Evolutionary conservation across 2,329 filamentous ascomycete genomes (phyloP).

Genomic region (Fusarium denticulatum): DNA sequence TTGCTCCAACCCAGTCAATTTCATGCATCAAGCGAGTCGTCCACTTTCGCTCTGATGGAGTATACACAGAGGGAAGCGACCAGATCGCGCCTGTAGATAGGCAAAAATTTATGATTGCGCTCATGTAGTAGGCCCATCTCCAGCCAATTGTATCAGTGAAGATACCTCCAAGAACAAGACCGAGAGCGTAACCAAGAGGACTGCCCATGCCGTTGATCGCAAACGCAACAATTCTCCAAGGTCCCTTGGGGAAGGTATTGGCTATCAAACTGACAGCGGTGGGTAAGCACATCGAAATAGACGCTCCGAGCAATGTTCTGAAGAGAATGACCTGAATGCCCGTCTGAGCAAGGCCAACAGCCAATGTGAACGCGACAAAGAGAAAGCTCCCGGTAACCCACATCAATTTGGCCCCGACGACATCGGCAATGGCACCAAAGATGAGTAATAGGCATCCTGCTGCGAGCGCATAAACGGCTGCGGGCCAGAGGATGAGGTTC

Average conservation of each 20-base stretch:
- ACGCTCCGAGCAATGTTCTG: slow-evolving; percentile 47
- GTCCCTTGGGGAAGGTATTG: slow-evolving; percentile 49
- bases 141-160: slow-evolving; percentile 59
- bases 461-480: slow-evolving; percentile 33
- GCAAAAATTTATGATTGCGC: slow-evolving; percentile 49
- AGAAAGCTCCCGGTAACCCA: slow-evolving; percentile 49
- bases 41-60: slow-evolving; percentile 40
- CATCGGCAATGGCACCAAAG: slow-evolving; percentile 51
- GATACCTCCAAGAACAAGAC: slow-evolving; percentile 60
- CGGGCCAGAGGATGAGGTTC: slow-evolving; percentile 37
- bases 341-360: slow-evolving; percentile 47
- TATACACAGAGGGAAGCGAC: slow-evolving; percentile 46
- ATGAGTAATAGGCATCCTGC: slow-evolving; percentile 45
- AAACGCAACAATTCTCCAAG: slow-evolving; percentile 54
- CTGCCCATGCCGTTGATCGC: slow-evolving; percentile 57
- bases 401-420: slow-evolving; percentile 49
- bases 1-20: slow-evolving; percentile 64
- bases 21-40: slow-evolving; percentile 47
- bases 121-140: slow-evolving; percentile 57
- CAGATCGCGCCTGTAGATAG: slow-evolving; percentile 51
- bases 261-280: slow-evolving; percentile 52
- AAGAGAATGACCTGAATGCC: slow-evolving; percentile 52
- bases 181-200: slow-evolving; percentile 59
- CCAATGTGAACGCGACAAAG: slow-evolving; percentile 48
- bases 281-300: slow-evolving; percentile 52